Percentiles rank a stretch among this genome's conserved stretches.
Evolutionary conservation across 352 stramenopile species (phyloP).

Genomic region (Peronospora destructor): DNA sequence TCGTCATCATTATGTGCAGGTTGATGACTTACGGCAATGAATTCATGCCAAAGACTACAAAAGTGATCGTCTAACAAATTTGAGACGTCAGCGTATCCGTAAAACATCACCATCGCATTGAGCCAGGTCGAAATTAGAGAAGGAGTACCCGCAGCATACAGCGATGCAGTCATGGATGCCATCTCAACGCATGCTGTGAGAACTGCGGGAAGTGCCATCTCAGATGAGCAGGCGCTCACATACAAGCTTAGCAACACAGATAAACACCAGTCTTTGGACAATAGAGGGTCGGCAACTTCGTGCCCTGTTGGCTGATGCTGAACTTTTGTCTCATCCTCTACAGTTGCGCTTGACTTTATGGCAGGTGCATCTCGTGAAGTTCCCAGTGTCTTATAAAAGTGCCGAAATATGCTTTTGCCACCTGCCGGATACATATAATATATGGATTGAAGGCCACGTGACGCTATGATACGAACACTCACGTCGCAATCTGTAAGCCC

Average conservation of each 20-base stretch:
- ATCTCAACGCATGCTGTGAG: conserved; percentile 48
- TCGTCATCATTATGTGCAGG: conserved; percentile 8
- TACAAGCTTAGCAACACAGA: conserved; percentile 52
- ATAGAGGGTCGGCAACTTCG: conserved; percentile 13
- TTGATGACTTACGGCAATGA: conserved; percentile 19
- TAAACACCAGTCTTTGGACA: conserved; percentile 34
- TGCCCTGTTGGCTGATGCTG: conserved; percentile 1
- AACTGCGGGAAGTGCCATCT: conserved; percentile 43
- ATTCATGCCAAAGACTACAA: conserved; percentile 46
- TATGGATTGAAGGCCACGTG: conserved; percentile 50
- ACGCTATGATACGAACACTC: conserved; percentile 44
- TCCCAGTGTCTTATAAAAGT: conserved; percentile 38
- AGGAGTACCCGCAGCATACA: conserved; percentile 33
- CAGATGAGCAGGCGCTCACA: conserved; percentile 56
- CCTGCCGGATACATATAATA: conserved; percentile 83
- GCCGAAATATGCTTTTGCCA: conserved; percentile 42
- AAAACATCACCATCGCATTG: conserved; percentile 34
- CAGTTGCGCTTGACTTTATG: background rate
- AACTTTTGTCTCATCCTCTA: conserved; percentile 4
- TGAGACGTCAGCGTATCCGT: conserved; percentile 37
- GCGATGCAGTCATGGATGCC: conserved; percentile 25
- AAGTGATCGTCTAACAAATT: conserved; percentile 67
- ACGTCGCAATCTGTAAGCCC: conserved; percentile 48
- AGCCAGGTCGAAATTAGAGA: conserved; percentile 45
- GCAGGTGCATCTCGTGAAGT: conserved; percentile 18